Percentiles rank a stretch among this genome's conserved stretches.
These are phyloP conservation scores for Acer yangbiense DNA, from an alignment of 345 rosid genomes.

Conservation along the genomic window DNA sequence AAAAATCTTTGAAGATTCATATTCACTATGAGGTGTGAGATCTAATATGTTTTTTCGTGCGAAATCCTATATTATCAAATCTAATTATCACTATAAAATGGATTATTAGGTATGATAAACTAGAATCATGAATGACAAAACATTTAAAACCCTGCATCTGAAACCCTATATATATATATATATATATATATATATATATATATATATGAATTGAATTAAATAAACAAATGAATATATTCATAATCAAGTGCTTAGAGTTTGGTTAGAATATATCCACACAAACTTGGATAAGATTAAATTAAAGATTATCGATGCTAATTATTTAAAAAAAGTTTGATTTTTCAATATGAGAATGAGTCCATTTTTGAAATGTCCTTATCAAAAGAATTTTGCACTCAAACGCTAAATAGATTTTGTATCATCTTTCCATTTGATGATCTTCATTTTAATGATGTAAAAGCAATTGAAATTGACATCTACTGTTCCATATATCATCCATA, in stretches of 20 bases:
- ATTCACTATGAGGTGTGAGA: no score
- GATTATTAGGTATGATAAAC: no score
- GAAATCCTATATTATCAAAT: no score
- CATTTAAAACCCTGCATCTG: no score
- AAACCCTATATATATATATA: no score
- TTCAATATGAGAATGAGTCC: conserved; percentile 4
- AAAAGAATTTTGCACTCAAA: conserved; percentile 35
- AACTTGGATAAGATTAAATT: not conserved
- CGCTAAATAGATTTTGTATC: conserved; percentile 18
- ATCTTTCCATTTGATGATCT: conserved; percentile 10
- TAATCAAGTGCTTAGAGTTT: not conserved
- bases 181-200: no score
- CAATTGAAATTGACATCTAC: conserved; percentile 3
- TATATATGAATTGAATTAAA: not conserved
- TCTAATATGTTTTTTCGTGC: no score
- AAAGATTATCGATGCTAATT: not conserved
- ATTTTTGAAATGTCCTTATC: conserved; percentile 13
- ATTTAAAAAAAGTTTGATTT: conserved; percentile 1
- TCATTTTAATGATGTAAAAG: not conserved
- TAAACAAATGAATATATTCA: no score
- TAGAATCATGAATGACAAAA: no score
- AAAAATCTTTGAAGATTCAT: no score
- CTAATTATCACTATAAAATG: no score
- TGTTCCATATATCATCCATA: not conserved
- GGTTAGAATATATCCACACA: not conserved